Base-by-base conservation (phyloP, 2,329 filamentous ascomycete species). In the Davidsoniella eucalypti region DNA sequence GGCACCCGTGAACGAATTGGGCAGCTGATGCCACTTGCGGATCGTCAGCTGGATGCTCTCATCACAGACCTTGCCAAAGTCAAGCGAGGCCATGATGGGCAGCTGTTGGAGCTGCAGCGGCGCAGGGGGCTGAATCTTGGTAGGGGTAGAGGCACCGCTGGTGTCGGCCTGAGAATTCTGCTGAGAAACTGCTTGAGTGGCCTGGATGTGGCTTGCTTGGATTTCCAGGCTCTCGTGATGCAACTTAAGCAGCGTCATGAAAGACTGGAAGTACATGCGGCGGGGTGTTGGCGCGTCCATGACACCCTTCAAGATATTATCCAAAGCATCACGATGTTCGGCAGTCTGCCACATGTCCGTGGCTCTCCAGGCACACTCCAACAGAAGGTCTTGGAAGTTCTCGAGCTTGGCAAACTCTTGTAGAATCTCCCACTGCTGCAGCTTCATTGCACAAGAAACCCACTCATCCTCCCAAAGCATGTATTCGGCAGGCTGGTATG, bases 391-490 rank as follows among this genome's bases (percentile, higher is more conserved):
- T 61, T 95, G 94, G 66, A 95, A 84, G 61, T 98, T 98, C 62
- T 99, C 93, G 59, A 98, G 92, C 65, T 98, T 98, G 3, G 92
- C 88, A 60, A 96, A 96, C 58, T 99, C 93, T 55, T 87, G 87
- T 33, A 99, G 66, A 51, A 99, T 90, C 59, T 99, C 92, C 92
- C 92, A 99, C 61, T 98, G 93, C 63, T 98, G 93, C 43, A 99
- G 72, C 67, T 98, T 98, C 66, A 96, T 87, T 0, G 90, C 92
- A 63, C 92, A 98, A 46, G 95, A 75, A 40, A 98, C 82, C 92
- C 92, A 99, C 59, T 98, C 93, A 61, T 99, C 92, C 65, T 99
- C 92, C 92, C 92, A 99, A 1, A 99, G 75, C 77, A 94, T 95
- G 65, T 99, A 99, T 65, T 99, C 92, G 29, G 82, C 87, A 58